Evolutionary conservation across 1,284 basidiomycete species (phyloP), one percentile per base, ranked within the genome.

Genomic region (Cutaneotrichosporon daszewskae): DNA sequence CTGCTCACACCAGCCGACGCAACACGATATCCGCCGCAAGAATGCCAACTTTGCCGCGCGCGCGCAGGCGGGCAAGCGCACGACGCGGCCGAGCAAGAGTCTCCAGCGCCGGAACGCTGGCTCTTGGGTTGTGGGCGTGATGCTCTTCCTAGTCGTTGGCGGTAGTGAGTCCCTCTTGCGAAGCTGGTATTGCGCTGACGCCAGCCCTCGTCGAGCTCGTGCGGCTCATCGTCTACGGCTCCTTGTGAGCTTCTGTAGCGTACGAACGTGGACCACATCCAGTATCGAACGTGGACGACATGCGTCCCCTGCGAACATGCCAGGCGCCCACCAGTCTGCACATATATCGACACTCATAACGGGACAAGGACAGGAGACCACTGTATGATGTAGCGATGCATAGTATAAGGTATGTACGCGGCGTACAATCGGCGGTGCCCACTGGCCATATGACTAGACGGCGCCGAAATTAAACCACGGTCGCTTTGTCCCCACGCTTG

Each of bases 391-490:
- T 25, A 27, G 35, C 14, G 18, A 14, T 9, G 24, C 35, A 26
- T 22, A 26, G n/a, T n/a, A n/a, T n/a, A n/a, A n/a, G n/a, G n/a
- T n/a, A 32, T 64, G 51, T 64, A 45, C 47, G 34, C 59, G 55
- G 43, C 58, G 47, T 59, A 53, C 62, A 64, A 64, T 64, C 55
- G 57, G 51, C 60, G 45, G 41, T 32, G 47, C 49, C 55, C 59
- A 61, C 54, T 16, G 34, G 41, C 40, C 22, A 32, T 28, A 23
- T 32, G 16, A 46, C 54, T 34, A 48, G 52, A 47, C 51, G 36
- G 44, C 40, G 53, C 60, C 64, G 58, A 69, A 67, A 69, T 66
- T n/a, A n/a, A n/a, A n/a, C 62, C 60, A 66, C 61, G 55, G 45
- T 53, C 42, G 24, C 9, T 65, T 43, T 65, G 26, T 59, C 60